A percentile compares a stretch with the other conserved stretches of the same genome.
Conservation (phyloP, 768 basidiomycete genomes). For the Floccularia luteovirens region DNA sequence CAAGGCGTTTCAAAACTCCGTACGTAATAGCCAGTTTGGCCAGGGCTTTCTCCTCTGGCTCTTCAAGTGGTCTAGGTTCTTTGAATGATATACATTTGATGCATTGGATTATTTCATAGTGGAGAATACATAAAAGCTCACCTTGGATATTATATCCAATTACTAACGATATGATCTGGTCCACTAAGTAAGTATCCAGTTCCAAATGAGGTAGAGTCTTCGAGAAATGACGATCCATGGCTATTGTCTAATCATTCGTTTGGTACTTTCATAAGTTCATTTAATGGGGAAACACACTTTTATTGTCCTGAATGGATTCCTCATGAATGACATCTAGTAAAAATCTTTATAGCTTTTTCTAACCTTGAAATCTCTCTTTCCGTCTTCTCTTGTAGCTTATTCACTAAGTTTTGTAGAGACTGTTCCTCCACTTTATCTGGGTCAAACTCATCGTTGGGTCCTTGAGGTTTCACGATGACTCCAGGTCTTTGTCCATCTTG, state of each 20-base stretch:
- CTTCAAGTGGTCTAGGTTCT: constrained; percentile 35
- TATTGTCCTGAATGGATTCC: constrained; percentile 17
- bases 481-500: neutral
- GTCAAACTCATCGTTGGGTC: constrained; percentile 19
- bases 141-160: constrained; percentile 18
- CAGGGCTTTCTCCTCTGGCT: constrained; percentile 65
- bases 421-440: constrained; percentile 40
- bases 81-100: neutral
- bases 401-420: constrained; percentile 65
- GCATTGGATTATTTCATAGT: neutral
- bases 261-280: neutral
- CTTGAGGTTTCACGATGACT: neutral
- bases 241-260: constrained; percentile 49
- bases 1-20: constrained; percentile 71
- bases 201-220: constrained; percentile 55
- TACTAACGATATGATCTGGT: constrained; percentile 52
- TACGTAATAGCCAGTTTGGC: constrained; percentile 72
- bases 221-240: constrained; percentile 72
- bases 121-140: constrained; percentile 4
- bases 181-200: constrained; percentile 48
- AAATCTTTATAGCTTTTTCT: neutral
- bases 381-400: constrained; percentile 79
- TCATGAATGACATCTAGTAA: neutral
- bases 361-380: constrained; percentile 82
- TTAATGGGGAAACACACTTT: constrained; percentile 19